Base-by-base conservation (phyloP, 768 basidiomycete genomes). In the Mycena vulgaris region DNA sequence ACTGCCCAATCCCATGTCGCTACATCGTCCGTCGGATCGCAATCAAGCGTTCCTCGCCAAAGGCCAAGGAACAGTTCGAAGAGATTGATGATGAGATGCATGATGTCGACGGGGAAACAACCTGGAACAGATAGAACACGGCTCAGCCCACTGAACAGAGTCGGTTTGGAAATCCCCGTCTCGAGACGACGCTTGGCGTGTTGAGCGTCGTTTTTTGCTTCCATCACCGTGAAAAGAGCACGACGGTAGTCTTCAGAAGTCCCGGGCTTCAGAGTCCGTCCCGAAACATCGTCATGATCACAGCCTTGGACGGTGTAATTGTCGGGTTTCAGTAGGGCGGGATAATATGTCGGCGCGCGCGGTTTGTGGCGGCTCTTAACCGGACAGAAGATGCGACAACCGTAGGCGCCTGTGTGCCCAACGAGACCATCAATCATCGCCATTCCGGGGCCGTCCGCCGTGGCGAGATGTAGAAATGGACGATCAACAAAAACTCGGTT, bases 151-250 rank as follows among this genome's bases (percentile, higher is more conserved):
- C 66, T 55, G 51, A 85, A 78, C 4, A 86, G 73, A n/a, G 74
- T 82, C 0, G 81, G 81, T 53, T 82, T 82, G n/a, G 68, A 68
- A 1, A 86, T 80, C 0, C 84, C 83, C 3, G 80, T 83, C 5
- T 74, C 56, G 5, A 70, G 52, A 0, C 77, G 71, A 4, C 52
- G 14, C 4, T 40, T 25, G 37, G 77, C 52, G 33, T 78, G 77
- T 21, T 76, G 48, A 0, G 49, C 49, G 7, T 76, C 60, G 37
- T 75, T 80, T 17, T 48, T 60, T 0, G 76, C 62, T 9, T 52
- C 59, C 13, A 71, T 64, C 19, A 79, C 60, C 23, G 19, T 40
- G 6, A n/a, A 19, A 0, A 79, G 71, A 57, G 53, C 28, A 1
- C 37, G n/a, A 3, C 39, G 23, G 49, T 78, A 80, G 14, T 65